Percentiles rank a stretch among this genome's conserved stretches.
phyloP scores from a whole-genome alignment of 2,329 filamentous ascomycete genomes.

The Tympanopsis confertula region DNA sequence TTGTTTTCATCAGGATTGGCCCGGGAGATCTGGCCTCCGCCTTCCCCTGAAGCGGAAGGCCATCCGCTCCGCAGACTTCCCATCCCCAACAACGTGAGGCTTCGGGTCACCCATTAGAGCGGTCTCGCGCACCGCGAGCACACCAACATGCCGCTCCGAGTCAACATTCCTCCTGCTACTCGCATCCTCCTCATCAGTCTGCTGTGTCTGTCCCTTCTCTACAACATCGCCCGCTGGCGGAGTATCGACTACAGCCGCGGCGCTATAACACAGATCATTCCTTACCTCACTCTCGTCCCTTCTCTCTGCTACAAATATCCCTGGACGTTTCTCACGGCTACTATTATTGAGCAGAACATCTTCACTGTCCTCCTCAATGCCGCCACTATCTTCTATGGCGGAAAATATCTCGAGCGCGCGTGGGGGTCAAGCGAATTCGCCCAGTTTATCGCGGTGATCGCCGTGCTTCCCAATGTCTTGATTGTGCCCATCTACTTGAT shows the following conservation, averaged over 20 bases:
- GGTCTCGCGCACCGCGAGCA: too few relatives aligned
- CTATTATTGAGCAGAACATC: constrained; percentile 57
- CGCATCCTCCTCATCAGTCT: constrained; percentile 44
- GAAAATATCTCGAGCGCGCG: constrained; percentile 57
- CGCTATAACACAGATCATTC: constrained; percentile 24
- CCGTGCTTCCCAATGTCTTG: constrained; percentile 46
- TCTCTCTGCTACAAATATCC: constrained; percentile 45
- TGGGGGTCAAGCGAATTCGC: constrained; percentile 56
- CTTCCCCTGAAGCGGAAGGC: too few relatives aligned
- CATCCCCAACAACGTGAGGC: too few relatives aligned
- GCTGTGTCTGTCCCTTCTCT: constrained; percentile 45
- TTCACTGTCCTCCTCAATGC: constrained; percentile 49
- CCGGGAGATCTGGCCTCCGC: too few relatives aligned
- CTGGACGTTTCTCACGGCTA: constrained; percentile 51
- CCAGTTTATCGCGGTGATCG: constrained; percentile 49
- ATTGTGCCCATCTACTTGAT: constrained; percentile 43
- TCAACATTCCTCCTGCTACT: constrained; percentile 57
- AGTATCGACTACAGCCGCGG: not conserved
- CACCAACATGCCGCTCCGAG: constrained; percentile 36
- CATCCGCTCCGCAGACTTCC: too few relatives aligned
- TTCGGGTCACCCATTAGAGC: too few relatives aligned
- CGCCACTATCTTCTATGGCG: constrained; percentile 54
- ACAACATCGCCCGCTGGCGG: constrained; percentile 36
- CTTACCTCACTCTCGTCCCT: constrained; percentile 52
- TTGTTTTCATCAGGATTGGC: too few relatives aligned